Evolutionary conservation across 1,284 basidiomycete species (phyloP).

Genomic region (Mycosarcoma mackinlayi): DNA sequence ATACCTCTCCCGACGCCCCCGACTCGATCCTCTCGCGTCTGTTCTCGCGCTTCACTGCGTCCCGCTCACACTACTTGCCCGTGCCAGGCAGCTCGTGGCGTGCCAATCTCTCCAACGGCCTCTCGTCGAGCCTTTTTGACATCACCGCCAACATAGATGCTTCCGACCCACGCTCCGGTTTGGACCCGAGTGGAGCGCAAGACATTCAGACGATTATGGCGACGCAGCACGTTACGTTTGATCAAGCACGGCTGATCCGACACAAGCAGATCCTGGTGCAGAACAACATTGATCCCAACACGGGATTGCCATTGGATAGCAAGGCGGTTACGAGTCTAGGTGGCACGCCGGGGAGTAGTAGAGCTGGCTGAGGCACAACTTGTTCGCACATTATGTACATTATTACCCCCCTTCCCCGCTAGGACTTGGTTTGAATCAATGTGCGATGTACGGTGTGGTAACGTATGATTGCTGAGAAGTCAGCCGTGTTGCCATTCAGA

Average conservation of each 20-base stretch:
- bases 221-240: slow-evolving; percentile 53
- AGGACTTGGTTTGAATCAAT: no score
- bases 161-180: slow-evolving; percentile 49
- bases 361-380: not conserved
- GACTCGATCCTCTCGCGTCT: not conserved
- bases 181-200: slow-evolving; percentile 57
- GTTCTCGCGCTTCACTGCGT: slow-evolving; percentile 2
- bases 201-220: slow-evolving; percentile 61
- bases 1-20: no score
- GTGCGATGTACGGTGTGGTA: no score
- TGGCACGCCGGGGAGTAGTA: slow-evolving; percentile 1
- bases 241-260: slow-evolving; percentile 62
- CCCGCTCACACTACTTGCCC: slow-evolving; percentile 8
- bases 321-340: slow-evolving; percentile 62
- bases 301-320: slow-evolving; percentile 61
- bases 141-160: slow-evolving; percentile 60
- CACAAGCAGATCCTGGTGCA: slow-evolving; percentile 52
- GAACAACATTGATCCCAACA: slow-evolving; percentile 63
- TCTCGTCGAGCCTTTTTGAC: slow-evolving; percentile 58
- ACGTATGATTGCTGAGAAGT: no score
- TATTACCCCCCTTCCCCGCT: no score
- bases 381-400: no score
- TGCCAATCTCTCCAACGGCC: slow-evolving; percentile 34
- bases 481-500: no score
- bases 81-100: slow-evolving; percentile 50